Percentiles rank a stretch among this genome's conserved stretches.
Conservation (phyloP, 2,329 filamentous ascomycete species). For the Sporothrix dimorphospora region DNA sequence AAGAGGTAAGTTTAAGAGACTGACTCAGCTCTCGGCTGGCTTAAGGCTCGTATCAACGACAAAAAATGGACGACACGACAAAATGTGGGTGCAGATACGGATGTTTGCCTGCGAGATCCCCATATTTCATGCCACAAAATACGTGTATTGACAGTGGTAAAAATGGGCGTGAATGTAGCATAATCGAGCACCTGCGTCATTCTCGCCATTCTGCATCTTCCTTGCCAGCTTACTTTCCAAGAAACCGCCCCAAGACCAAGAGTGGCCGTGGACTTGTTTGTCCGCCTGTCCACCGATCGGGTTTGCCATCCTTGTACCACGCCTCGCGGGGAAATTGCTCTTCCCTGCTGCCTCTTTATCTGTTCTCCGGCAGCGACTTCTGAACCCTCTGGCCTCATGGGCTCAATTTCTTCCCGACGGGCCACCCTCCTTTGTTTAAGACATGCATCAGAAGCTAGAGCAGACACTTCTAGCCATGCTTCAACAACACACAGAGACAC, state of each 20-base stretch:
- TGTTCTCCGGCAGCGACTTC: not conserved
- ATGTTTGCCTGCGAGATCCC: conserved; percentile 10
- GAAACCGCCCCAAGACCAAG: not conserved
- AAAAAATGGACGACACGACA: not conserved
- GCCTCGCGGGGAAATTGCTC: not conserved
- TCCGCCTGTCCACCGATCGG: not conserved
- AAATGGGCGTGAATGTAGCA: not conserved
- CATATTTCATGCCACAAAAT: not conserved
- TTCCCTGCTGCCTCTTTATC: not conserved
- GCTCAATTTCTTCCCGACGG: not conserved
- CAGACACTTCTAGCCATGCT: conserved; percentile 15
- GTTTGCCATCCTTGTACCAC: not conserved
- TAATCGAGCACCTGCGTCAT: too few relatives aligned
- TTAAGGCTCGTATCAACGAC: not conserved
- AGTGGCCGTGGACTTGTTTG: not conserved
- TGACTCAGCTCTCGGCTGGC: not conserved
- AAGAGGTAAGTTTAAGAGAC: not conserved
- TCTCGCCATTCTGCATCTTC: too few relatives aligned
- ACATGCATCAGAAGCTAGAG: conserved; percentile 4
- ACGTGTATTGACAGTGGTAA: not conserved
- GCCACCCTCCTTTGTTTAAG: conserved; percentile 1
- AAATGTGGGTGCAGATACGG: not conserved
- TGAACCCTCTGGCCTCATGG: conserved; percentile 2
- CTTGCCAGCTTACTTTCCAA: too few relatives aligned
- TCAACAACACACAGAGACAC: not conserved